Base-by-base conservation (phyloP, 106 monocot species). In the Cymbidium sinense region DNA sequence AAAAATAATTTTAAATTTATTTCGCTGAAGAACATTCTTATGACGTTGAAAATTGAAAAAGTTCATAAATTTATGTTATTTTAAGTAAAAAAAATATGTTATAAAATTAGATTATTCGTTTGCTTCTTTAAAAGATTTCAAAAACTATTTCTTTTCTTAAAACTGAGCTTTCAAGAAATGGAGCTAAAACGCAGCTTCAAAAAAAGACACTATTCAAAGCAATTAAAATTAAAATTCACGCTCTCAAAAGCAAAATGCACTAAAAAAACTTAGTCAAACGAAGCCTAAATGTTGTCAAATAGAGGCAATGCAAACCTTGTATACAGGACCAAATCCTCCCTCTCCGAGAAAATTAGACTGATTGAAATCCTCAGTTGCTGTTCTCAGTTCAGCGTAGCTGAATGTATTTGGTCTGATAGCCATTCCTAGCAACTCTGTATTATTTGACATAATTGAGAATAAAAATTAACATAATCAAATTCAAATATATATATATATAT, bases 301-400 rank as follows among this genome's bases (percentile, higher is more conserved):
- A 23, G 5, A 28, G 28, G n/a, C 28, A 71, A 37, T 37, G 8
- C 43, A 47, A 35, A 93, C 93, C 90, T 93, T 93, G 76, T 73
- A 86, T 25, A 93, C 93, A 71, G 82, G 4, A 1, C 93, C 90
- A 84, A 89, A 93, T 79, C 93, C 93, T 69, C 93, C 93, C 75
- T 89, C 82, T 81, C 93, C 93, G 27, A 93, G 88, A 70, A 81
- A 79, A 84, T 93, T 93, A 37, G 69, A 65, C 77, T 78, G n/a
- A 84, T 64, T 84, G 72, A 93, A 93, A 72, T 82, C 82, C 54
- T 88, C 82, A 23, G 93, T 93, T 51, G 88, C 89, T 23, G 79
- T 52, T 72, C 72, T 90, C 30, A 93, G 47, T 81, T 93, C 93
- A 58, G 73, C 27, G 80, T 87, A 93, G 76, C 75, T 87, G 84